phyloP scores from a whole-genome alignment of 176 grass and related monocot genomes.

The Musa itinerans region DNA sequence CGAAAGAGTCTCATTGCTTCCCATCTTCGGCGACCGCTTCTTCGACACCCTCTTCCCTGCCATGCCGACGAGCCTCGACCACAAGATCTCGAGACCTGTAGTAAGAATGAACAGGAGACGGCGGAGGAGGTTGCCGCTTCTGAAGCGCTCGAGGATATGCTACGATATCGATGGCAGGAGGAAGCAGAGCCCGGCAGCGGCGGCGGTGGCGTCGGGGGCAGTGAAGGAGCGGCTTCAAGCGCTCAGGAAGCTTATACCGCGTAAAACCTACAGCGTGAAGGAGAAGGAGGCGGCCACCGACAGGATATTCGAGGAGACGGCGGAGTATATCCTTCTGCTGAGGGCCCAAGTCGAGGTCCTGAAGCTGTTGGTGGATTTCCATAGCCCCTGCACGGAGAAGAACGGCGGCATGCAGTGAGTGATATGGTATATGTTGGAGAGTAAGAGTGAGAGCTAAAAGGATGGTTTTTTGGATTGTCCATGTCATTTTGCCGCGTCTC shows the following conservation, averaged over 20 bases:
- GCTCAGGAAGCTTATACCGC: constrained; percentile 15
- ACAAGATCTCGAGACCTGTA: background rate
- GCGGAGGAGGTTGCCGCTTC: background rate
- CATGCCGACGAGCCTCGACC: background rate
- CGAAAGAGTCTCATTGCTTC: background rate
- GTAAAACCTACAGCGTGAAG: background rate
- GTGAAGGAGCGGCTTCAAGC: constrained; percentile 5
- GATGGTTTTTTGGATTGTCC: background rate
- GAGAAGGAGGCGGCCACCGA: background rate
- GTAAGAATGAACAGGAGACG: background rate
- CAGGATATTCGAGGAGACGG: constrained; percentile 1
- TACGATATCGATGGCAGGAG: background rate
- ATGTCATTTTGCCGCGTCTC: too few species aligned
- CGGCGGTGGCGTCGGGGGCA: background rate
- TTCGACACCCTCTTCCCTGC: background rate
- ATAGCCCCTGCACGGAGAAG: background rate
- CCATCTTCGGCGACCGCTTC: background rate
- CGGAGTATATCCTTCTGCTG: constrained; percentile 2
- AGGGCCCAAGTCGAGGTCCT: constrained; percentile 2
- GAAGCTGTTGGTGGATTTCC: constrained; percentile 5
- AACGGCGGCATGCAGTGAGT: background rate
- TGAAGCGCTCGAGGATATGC: background rate
- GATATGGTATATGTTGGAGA: too few species aligned
- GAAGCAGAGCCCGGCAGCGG: background rate
- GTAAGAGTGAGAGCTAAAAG: background rate